Evolutionary conservation across 2,329 filamentous ascomycete genomes (phyloP).

Genomic region (Cladosporium sp.): DNA sequence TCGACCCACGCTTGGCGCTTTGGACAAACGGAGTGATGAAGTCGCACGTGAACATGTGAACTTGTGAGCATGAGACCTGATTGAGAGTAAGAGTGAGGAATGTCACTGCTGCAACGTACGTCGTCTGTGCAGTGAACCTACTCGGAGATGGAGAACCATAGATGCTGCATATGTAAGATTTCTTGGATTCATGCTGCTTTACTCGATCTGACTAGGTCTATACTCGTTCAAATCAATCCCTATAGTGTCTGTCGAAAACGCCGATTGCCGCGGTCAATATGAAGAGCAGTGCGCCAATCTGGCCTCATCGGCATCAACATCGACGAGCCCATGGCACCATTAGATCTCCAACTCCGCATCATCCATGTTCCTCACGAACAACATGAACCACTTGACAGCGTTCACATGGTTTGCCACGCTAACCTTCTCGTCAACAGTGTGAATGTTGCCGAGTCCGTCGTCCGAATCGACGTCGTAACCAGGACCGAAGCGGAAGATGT

Average conservation of each 20-base stretch:
- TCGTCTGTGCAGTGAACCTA: too few species aligned
- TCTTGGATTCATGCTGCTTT: neutral
- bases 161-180: too few species aligned
- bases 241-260: neutral
- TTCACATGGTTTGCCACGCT: constrained; percentile 47
- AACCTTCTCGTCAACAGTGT: constrained; percentile 39
- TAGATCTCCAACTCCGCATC: constrained; percentile 40
- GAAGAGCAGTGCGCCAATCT: neutral
- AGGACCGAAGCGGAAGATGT: constrained; percentile 42
- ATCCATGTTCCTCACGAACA: constrained; percentile 50
- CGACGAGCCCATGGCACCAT: neutral
- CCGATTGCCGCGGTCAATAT: neutral
- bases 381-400: constrained; percentile 47
- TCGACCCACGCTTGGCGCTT: too few species aligned
- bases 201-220: neutral
- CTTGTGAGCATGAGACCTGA: too few species aligned
- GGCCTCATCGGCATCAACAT: neutral
- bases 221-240: neutral
- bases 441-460: constrained; percentile 35
- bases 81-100: too few species aligned
- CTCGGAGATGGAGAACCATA: too few species aligned
- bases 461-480: constrained; percentile 37
- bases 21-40: too few species aligned
- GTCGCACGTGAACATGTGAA: too few species aligned
- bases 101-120: too few species aligned